phyloP scores from a whole-genome alignment of 2,329 filamentous ascomycete genomes.

The Cercospora janseana region DNA sequence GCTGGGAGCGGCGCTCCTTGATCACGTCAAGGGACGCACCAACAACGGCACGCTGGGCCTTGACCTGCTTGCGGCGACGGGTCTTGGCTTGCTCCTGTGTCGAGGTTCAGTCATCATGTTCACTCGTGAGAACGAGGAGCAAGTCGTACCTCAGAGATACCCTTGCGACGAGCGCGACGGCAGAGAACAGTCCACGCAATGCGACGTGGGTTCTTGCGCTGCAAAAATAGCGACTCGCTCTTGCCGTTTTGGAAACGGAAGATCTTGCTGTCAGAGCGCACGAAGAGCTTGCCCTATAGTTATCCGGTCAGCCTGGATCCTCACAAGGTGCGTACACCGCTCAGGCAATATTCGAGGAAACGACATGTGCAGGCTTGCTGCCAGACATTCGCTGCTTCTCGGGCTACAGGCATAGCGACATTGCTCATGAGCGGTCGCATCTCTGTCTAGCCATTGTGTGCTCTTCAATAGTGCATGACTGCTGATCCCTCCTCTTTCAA shows the following conservation, averaged over 20 bases:
- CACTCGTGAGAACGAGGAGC: neutral
- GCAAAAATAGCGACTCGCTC: slow-evolving; percentile 98
- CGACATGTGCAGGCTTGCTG: slow-evolving; percentile 8
- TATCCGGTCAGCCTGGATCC: slow-evolving; percentile 26
- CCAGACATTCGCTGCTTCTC: slow-evolving; percentile 14
- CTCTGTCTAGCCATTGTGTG: slow-evolving; percentile 15
- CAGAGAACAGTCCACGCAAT: slow-evolving; percentile 98
- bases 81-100: slow-evolving; percentile 98
- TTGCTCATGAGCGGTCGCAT: neutral
- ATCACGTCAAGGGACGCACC: slow-evolving; percentile 99
- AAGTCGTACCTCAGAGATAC: slow-evolving; percentile 94
- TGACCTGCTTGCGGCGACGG: slow-evolving; percentile 95
- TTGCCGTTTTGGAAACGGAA: slow-evolving; percentile 99
- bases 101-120: slow-evolving; percentile 20
- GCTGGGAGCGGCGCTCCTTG: slow-evolving; percentile 95
- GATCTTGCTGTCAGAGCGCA: slow-evolving; percentile 99
- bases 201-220: slow-evolving; percentile 99
- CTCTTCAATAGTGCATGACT: neutral
- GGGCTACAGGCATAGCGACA: slow-evolving; percentile 12
- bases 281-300: slow-evolving; percentile 95
- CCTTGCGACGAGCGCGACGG: slow-evolving; percentile 99
- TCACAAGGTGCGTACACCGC: slow-evolving; percentile 24
- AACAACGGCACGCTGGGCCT: slow-evolving; percentile 97
- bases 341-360: slow-evolving; percentile 20
- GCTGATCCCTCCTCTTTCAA: slow-evolving; percentile 15